These are phyloP conservation scores for Citrus trifoliata DNA, from an alignment of 345 rosid genomes.

Conservation along the genomic window DNA sequence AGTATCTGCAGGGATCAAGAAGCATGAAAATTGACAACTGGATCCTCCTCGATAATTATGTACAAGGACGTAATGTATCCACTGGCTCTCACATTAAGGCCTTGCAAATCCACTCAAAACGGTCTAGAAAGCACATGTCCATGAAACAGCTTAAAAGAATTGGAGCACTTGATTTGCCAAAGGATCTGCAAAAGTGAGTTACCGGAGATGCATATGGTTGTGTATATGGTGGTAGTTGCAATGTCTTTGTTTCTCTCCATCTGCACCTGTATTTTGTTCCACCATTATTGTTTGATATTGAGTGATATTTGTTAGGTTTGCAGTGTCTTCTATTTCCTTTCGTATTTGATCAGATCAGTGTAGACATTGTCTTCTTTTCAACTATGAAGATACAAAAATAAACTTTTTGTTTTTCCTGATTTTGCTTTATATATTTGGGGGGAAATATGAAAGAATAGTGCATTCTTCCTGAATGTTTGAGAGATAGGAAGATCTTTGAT, in stretches of 20 bases:
- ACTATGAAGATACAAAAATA: neutral
- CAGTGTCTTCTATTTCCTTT: neutral
- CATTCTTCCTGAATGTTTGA: neutral
- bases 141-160: constrained; percentile 68
- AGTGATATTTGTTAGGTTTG: neutral
- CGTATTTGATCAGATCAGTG: neutral
- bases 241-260: neutral
- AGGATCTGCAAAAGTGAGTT: constrained; percentile 56
- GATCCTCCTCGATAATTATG: constrained; percentile 81
- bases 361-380: neutral
- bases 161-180: constrained; percentile 54
- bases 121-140: constrained; percentile 77
- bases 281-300: neutral
- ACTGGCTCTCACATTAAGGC: constrained; percentile 40
- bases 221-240: neutral
- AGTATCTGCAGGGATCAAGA: constrained; percentile 72
- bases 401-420: neutral
- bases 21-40: constrained; percentile 58
- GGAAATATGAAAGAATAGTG: neutral
- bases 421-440: neutral
- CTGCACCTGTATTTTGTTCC: neutral
- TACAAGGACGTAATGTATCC: constrained; percentile 42
- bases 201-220: neutral
- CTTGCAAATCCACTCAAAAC: constrained; percentile 56
- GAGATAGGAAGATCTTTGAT: neutral